phyloP scores from a whole-genome alignment of 148 eudicot genomes.

The Drosera capensis region DNA sequence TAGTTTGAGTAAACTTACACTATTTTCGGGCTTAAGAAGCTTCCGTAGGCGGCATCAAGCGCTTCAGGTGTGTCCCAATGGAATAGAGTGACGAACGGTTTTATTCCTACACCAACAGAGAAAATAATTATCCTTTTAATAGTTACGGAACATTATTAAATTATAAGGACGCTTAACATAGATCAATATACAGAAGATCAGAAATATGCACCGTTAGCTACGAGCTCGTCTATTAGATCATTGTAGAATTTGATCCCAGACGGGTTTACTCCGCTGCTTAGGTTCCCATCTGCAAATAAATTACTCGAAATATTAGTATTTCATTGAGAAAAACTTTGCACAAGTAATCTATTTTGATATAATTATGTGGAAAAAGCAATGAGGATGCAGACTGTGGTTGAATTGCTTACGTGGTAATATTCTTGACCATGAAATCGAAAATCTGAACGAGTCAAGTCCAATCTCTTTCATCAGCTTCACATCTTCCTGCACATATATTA shows the following conservation, averaged over 20 bases:
- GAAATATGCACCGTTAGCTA: constrained; percentile 3
- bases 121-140: too few species aligned
- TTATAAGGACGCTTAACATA: background rate
- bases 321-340: background rate
- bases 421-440: constrained; percentile 13
- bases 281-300: background rate
- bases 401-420: constrained; percentile 5
- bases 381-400: too few species aligned
- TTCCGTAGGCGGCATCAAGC: constrained; percentile 6
- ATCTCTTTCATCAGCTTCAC: constrained; percentile 7
- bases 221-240: constrained; percentile 2
- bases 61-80: constrained; percentile 12
- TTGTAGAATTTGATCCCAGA: constrained; percentile 8
- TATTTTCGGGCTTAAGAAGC: constrained; percentile 5
- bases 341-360: too few species aligned
- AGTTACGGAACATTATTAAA: too few species aligned
- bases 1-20: constrained; percentile 3
- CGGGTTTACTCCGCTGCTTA: constrained; percentile 5
- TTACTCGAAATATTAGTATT: background rate
- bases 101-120: background rate
- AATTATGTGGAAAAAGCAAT: too few species aligned
- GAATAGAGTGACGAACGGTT: constrained; percentile 4
- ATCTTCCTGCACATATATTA: background rate
- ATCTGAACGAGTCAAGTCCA: constrained; percentile 9
- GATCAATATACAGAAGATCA: background rate